Evolutionary conservation across 2,329 filamentous ascomycete genomes (phyloP), one percentile per base, ranked within the genome.

Genomic region (Colletotrichum godetiae): DNA sequence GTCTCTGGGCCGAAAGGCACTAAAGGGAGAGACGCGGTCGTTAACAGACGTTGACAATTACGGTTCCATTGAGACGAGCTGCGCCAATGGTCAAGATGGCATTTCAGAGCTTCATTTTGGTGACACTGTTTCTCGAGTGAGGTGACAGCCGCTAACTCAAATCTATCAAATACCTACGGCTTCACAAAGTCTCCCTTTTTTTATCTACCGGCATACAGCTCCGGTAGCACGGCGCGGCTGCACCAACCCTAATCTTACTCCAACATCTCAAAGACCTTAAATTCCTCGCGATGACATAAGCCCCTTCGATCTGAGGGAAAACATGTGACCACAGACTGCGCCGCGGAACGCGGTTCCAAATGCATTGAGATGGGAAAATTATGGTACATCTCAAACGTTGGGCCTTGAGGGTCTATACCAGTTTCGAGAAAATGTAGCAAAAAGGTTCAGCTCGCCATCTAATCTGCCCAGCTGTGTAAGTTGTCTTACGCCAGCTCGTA

Each of bases 211-310:
- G 33, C 70, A 70, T 64, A 56, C 64, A 55, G 59, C 62, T 46
- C 66, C 59, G 66, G 19, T 53, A 35, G 59, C 58, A 60, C 69
- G 42, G 59, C 59, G 57, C 42, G 19, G 42, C 46, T 49, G 66
- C 60, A 27, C 35, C 57, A n/a, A 72, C 27, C 53, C 59, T 29
- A 56, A 42, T 49, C 35, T 35, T 65, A 57, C 66, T 64, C 55
- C 42, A 65, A 61, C 55, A 42, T 61, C 55, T 22, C 24, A 52
- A 73, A 67, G 70, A 49, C 67, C 70, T 31, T 61, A 29, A 46
- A 42, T 65, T 65, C 66, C 55, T 37, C 33, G 19, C 11, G 29
- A 60, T 70, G 60, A 70, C 49, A 65, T 52, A 58, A 69, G 66
- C 58, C 58, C 29, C n/a, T 57, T 37, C 24, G n/a, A n/a, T 24